These are phyloP conservation scores for Aspergillus sp. DNA, from an alignment of 2,329 filamentous ascomycete species.

Conservation along the genomic window DNA sequence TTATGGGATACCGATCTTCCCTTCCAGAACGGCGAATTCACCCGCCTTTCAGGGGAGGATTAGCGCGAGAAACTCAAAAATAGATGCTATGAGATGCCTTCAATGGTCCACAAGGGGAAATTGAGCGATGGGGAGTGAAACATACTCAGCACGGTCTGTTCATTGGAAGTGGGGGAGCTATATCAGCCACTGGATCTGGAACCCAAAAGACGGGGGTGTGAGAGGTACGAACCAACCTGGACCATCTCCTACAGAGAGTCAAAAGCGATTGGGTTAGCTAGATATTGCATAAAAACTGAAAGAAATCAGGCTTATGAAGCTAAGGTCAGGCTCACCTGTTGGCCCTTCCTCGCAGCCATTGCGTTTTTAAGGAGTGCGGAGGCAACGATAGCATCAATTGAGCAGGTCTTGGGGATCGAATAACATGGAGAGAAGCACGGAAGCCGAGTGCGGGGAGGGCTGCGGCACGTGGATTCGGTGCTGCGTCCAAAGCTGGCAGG, in stretches of 20 bases:
- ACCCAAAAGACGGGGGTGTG: constrained; percentile 15
- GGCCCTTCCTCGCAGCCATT: constrained; percentile 58
- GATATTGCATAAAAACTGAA: neutral
- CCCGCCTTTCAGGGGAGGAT: constrained; percentile 56
- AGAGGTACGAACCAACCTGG: constrained; percentile 83
- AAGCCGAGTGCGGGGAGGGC: constrained; percentile 2
- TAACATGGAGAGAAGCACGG: neutral
- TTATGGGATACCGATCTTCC: constrained; percentile 56
- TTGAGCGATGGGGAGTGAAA: constrained; percentile 8
- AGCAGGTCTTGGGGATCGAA: constrained; percentile 16
- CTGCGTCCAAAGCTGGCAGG: neutral
- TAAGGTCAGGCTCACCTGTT: constrained; percentile 61
- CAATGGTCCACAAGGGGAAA: neutral
- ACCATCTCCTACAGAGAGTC: constrained; percentile 79
- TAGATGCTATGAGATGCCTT: too few relatives aligned
- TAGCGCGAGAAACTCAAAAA: neutral
- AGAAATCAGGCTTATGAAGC: neutral
- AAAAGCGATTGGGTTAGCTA: constrained; percentile 16
- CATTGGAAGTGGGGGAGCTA: constrained; percentile 21
- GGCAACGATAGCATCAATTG: constrained; percentile 17
- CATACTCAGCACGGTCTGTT: constrained; percentile 45
- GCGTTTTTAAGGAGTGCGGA: constrained; percentile 15
- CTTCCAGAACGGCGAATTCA: constrained; percentile 87
- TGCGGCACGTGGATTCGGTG: neutral
- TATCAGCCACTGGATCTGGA: constrained; percentile 25